Evolutionary conservation across 1,284 basidiomycete species (phyloP), one percentile per base, ranked within the genome.

Genomic region (Sporisorium graminicola): DNA sequence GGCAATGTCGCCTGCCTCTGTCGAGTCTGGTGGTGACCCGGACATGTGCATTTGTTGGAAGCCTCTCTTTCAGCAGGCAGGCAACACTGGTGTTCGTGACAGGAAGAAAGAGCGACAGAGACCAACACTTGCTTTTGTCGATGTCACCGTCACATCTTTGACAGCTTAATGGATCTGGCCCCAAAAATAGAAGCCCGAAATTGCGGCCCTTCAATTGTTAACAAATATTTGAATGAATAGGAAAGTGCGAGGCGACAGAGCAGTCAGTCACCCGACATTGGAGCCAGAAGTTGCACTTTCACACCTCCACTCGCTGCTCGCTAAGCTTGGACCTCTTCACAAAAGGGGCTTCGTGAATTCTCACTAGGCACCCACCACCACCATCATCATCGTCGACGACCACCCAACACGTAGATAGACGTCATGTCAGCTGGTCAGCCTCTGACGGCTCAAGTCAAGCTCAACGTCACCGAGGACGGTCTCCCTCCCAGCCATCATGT

Each of bases 401-500:
- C 22, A 9, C 12, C 2, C 4, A 37, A 47, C 33, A 4, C 37
- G n/a, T 18, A 5, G 16, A 70, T 63, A 60, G 24, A 29, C 2
- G 51, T 20, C 8, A 29, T 20, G 20, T 40, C 50, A 14, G 1
- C 33, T 24, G 27, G 26, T 35, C 31, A 46, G 29, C 69, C 63
- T 4, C 46, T 72, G 56, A 31, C 37, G 12, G 63, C 55, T 2
- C n/a, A 58, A 20, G 37, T 72, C 58, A 72, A 66, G 51, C 40
- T 47, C 40, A 43, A 62, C 51, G 26, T 51, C 18, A 51, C 63
- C 6, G 33, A 24, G n/a, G 62, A 65, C 42, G 65, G 61, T 24
- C 49, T 68, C 10, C 56, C 65, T 3, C 72, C 72, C 3, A 69
- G 62, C 49, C 74, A 77, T 24, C 74, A 77, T 46, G 74, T 77